Conservation (phyloP, 2,329 filamentous ascomycete species). For the Diaporthe caulivora region DNA sequence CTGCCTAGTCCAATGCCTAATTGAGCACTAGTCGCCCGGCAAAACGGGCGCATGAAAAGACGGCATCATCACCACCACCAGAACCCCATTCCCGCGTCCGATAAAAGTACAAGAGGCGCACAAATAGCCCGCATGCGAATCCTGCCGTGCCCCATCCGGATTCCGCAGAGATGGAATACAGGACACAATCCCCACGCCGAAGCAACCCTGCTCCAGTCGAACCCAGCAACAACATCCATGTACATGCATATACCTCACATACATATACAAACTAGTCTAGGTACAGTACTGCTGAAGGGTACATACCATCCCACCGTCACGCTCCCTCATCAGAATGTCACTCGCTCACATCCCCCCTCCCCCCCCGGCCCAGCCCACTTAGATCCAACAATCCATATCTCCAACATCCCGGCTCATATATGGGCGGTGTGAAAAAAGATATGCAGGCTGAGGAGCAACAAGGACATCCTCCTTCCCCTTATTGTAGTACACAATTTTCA, state of each 20-base stretch:
- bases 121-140: too few species aligned
- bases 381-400: not conserved
- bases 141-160: not conserved
- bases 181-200: slow-evolving; percentile 13
- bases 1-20: not conserved
- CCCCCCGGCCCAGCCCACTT: not conserved
- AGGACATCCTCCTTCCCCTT: too few species aligned
- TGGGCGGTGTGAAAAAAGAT: slow-evolving; percentile 20
- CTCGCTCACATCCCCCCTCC: not conserved
- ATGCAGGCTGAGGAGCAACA: not conserved
- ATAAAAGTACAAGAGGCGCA: slow-evolving; percentile 7
- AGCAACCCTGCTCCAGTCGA: slow-evolving; percentile 16
- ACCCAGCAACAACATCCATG: not conserved
- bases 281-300: not conserved
- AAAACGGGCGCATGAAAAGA: not conserved
- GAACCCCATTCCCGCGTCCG: not conserved
- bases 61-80: not conserved
- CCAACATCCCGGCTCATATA: slow-evolving; percentile 19
- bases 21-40: not conserved
- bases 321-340: slow-evolving; percentile 13
- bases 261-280: not conserved
- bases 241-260: not conserved
- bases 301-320: not conserved
- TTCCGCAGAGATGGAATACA: not conserved
- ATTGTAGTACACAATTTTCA: not conserved